A percentile compares a stretch with the other conserved stretches of the same genome.
Evolutionary conservation across 176 grass and related monocot genomes (phyloP).

Genomic region (Thinopyrum elongatum): DNA sequence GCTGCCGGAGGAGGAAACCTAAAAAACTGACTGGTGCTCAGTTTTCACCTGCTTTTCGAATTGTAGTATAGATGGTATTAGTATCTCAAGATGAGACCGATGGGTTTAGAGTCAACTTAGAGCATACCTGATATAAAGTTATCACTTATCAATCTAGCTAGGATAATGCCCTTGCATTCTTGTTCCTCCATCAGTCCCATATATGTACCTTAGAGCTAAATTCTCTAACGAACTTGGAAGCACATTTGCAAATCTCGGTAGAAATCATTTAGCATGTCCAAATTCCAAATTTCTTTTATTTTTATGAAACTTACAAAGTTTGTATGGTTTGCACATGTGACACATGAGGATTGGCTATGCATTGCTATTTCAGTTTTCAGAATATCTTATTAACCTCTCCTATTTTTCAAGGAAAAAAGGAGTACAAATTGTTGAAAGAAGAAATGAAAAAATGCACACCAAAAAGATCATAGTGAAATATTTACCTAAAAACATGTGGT

Average conservation of each 20-base stretch:
- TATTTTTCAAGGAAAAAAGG: too few species aligned
- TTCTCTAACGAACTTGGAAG: background rate
- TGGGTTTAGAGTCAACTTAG: too few species aligned
- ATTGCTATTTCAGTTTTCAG: background rate
- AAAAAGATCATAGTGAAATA: too few species aligned
- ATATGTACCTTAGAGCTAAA: background rate
- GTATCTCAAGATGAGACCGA: too few species aligned
- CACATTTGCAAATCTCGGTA: background rate
- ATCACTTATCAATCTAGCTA: too few species aligned
- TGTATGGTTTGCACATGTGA: background rate
- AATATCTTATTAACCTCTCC: background rate
- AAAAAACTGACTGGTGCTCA: constrained; percentile 21
- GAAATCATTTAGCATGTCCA: background rate
- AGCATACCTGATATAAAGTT: too few species aligned
- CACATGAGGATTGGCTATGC: background rate
- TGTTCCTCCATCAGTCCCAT: too few species aligned
- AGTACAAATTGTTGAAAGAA: too few species aligned
- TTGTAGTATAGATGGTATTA: too few species aligned
- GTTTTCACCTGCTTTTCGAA: too few species aligned
- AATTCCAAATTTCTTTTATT: background rate
- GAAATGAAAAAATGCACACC: too few species aligned
- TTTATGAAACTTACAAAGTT: background rate
- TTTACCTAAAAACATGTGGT: background rate
- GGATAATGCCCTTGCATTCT: too few species aligned
- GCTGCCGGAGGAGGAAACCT: constrained; percentile 35